Percentiles rank a stretch among this genome's conserved stretches.
Conservation (phyloP, 129 eudicot species). For the Flaveria linearis region DNA sequence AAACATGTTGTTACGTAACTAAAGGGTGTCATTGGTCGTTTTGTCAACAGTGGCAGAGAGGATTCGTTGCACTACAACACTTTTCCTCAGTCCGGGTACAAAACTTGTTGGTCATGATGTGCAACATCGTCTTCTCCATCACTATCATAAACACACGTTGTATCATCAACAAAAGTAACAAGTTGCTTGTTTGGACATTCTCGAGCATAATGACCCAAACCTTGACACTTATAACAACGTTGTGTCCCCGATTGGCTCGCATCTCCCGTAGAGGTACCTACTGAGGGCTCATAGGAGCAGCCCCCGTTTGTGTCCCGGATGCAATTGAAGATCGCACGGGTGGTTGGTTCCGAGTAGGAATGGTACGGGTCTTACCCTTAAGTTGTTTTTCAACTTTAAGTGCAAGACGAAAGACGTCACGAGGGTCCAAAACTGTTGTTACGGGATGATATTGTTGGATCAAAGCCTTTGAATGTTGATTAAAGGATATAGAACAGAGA, state of each 20-base stretch:
- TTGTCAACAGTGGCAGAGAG: not conserved
- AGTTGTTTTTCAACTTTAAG: slow-evolving; percentile 24
- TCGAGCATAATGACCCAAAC: slow-evolving; percentile 6
- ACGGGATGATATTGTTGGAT: not conserved
- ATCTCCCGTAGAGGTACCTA: not conserved
- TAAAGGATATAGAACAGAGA: no score
- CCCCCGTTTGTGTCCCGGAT: not conserved
- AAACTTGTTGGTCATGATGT: not conserved
- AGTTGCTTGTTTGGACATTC: slow-evolving; percentile 22
- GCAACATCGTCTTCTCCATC: not conserved
- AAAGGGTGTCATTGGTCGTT: not conserved
- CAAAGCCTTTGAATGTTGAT: no score
- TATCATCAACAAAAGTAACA: not conserved
- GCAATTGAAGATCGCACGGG: not conserved
- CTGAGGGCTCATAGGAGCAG: not conserved
- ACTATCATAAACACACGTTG: not conserved
- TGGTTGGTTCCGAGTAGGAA: not conserved
- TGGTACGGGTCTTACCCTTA: not conserved
- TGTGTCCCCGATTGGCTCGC: not conserved
- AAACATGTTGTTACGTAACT: not conserved
- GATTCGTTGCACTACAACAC: not conserved
- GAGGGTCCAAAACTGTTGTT: slow-evolving; percentile 15
- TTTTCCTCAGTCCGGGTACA: slow-evolving; percentile 11
- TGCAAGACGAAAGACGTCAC: slow-evolving; percentile 15
- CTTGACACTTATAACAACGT: slow-evolving; percentile 22